A percentile compares a stretch with the other conserved stretches of the same genome.
phyloP scores from a whole-genome alignment of 345 rosid species.

The Rubroshorea leprosula region DNA sequence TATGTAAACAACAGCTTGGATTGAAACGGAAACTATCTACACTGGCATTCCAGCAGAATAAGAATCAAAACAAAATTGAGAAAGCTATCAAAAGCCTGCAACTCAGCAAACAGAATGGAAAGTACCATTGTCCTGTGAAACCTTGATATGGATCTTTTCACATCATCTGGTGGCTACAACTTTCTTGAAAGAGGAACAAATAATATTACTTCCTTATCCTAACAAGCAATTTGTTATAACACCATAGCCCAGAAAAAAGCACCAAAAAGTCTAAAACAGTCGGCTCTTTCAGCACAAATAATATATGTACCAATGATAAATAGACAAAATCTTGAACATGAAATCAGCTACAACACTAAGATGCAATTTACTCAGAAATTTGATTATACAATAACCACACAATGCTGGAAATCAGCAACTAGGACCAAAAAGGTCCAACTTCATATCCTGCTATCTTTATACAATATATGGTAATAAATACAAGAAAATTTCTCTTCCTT shows the following conservation, averaged over 20 bases:
- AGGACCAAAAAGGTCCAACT: conserved; percentile 14
- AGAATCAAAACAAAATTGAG: not conserved
- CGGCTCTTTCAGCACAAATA: conserved; percentile 5
- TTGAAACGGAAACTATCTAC: not conserved
- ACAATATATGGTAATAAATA: conserved; percentile 37
- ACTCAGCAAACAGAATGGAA: not conserved
- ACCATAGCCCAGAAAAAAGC: not conserved
- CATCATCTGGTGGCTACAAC: too few species aligned
- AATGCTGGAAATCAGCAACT: conserved; percentile 29
- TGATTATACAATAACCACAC: conserved; percentile 34
- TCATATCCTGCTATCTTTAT: conserved; percentile 40
- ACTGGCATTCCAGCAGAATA: not conserved
- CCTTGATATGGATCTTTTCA: too few species aligned
- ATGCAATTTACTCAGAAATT: conserved; percentile 25
- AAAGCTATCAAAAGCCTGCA: not conserved
- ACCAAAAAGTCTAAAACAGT: not conserved
- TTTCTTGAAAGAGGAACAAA: not conserved
- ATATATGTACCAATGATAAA: conserved; percentile 12
- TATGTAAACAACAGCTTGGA: not conserved
- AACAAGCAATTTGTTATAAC: not conserved
- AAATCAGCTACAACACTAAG: conserved; percentile 30
- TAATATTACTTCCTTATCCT: not conserved
- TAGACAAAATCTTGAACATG: conserved; percentile 5
- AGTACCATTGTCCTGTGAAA: not conserved
- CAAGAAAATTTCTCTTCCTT: conserved; percentile 19